Conservation (phyloP, 2,329 filamentous ascomycete genomes). For the Metarhizium album region DNA sequence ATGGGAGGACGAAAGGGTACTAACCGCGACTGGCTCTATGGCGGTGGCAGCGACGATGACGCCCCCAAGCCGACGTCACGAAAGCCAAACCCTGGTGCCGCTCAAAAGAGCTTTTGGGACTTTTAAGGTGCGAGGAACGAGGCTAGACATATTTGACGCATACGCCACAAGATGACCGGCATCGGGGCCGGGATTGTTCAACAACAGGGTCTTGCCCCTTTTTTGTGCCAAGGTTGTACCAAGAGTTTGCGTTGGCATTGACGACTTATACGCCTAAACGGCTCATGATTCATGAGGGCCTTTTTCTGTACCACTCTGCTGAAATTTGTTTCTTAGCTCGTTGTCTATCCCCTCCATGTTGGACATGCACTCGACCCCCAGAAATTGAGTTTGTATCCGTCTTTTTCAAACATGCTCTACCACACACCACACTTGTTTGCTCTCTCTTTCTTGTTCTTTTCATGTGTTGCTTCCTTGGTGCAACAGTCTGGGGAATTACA, state of each 20-base stretch:
- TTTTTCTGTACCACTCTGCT: slow-evolving; percentile 7
- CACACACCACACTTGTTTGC: background rate
- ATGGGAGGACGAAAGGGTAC: slow-evolving; percentile 53
- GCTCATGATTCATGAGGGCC: slow-evolving; percentile 23
- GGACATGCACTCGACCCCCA: background rate
- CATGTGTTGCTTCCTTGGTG: background rate
- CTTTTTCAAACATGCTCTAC: background rate
- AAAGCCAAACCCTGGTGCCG: slow-evolving; percentile 18
- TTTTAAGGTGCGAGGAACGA: slow-evolving; percentile 27
- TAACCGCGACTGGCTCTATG: slow-evolving; percentile 47
- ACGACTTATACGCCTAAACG: slow-evolving; percentile 21
- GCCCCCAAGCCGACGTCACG: slow-evolving; percentile 22
- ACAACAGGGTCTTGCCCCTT: background rate
- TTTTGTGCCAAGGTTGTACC: slow-evolving; percentile 1
- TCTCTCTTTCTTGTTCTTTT: background rate
- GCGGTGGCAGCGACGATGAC: slow-evolving; percentile 38
- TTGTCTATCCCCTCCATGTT: slow-evolving; percentile 1
- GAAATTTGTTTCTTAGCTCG: slow-evolving; percentile 2
- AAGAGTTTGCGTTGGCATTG: slow-evolving; percentile 7
- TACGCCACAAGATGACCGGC: slow-evolving; percentile 6
- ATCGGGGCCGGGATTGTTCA: slow-evolving; percentile 4
- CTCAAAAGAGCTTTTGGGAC: slow-evolving; percentile 33
- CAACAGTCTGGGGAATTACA: background rate
- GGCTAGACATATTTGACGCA: background rate
- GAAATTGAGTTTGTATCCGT: background rate